Evolutionary conservation across 768 basidiomycete species (phyloP), one percentile per base, ranked within the genome.

Genomic region (Cystofilobasidium capitatum): DNA sequence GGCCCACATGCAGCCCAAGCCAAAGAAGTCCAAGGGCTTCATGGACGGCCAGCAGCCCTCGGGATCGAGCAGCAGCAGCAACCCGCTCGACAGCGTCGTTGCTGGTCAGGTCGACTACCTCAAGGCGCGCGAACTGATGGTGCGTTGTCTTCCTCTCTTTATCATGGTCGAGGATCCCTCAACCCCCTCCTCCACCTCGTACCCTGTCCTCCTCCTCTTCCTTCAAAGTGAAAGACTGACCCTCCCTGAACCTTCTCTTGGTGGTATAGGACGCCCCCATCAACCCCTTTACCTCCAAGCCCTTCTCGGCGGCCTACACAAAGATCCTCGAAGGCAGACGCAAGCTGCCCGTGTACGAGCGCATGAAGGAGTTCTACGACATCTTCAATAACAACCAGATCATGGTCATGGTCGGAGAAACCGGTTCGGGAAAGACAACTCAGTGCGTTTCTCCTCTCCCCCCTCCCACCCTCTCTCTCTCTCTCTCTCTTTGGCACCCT

Each of bases 371-470:
- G 55, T 98, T 99, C 76, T 84, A 86, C 73, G 82, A 87, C 71
- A 87, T 93, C 79, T 89, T 88, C 78, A 83, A 74, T 65, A 79
- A 83, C 72, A 84, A 90, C 76, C 91, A 94, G 79, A 87, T 96
- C 70, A 86, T 71, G n/a, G 75, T 76, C 69, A 87, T 91, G 84
- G 88, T 90, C 67, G 89, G 93, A 72, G 93, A 96, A 80, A 96
- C 93, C 0, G 93, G 92, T 13, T 88, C 90, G 33, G 93, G 92
- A 39, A 97, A 94, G 81, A 96, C 91, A 0, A 94, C 92, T 29
- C 92, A 97, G 88, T 90, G 76, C 76, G 88, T 73, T 44, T 31
- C 1, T 36, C 31, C 14, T 36, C 35, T 40, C 9, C 54, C n/a
- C 40, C 22, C 26, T 40, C 40, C 49, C 22, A 16, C 3, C 24